Conservation (phyloP, 768 basidiomycete genomes). For the Tephrocybe sp. region DNA sequence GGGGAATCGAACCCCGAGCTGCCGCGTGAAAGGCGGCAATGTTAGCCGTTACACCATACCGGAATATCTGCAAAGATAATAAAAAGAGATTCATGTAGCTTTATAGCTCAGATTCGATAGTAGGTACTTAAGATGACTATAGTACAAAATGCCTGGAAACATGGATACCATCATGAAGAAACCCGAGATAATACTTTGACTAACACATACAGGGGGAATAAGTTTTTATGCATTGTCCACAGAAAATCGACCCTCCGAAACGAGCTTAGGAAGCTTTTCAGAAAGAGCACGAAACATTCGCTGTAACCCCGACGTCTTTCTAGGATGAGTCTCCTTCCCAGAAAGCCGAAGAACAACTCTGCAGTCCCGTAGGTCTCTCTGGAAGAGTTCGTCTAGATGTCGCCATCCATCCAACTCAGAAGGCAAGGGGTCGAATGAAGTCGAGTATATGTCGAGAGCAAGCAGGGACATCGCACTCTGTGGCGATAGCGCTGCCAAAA, state of each 20-base stretch:
- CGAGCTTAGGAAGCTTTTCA: background rate
- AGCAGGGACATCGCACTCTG: background rate
- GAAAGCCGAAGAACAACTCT: background rate
- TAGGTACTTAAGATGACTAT: no score
- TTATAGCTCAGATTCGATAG: no score
- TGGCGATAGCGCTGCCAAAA: background rate
- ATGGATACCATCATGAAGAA: no score
- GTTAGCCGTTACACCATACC: conserved; percentile 70
- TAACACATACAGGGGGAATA: no score
- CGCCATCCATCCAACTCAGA: background rate
- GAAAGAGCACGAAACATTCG: background rate
- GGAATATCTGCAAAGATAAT: background rate
- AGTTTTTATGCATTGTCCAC: background rate
- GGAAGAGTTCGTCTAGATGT: background rate
- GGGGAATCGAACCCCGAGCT: conserved; percentile 61
- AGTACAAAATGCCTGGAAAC: no score
- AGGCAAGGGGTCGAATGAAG: background rate
- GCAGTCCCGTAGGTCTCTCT: background rate
- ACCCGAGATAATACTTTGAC: no score
- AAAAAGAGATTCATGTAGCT: no score
- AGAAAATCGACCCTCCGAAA: background rate
- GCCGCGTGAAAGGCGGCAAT: conserved; percentile 58
- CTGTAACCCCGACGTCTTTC: background rate
- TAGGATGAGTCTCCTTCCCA: background rate
- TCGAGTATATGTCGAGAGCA: background rate